Evolutionary conservation across 2,329 filamentous ascomycete genomes (phyloP).

Genomic region (Chrysoporthe austroafricana): DNA sequence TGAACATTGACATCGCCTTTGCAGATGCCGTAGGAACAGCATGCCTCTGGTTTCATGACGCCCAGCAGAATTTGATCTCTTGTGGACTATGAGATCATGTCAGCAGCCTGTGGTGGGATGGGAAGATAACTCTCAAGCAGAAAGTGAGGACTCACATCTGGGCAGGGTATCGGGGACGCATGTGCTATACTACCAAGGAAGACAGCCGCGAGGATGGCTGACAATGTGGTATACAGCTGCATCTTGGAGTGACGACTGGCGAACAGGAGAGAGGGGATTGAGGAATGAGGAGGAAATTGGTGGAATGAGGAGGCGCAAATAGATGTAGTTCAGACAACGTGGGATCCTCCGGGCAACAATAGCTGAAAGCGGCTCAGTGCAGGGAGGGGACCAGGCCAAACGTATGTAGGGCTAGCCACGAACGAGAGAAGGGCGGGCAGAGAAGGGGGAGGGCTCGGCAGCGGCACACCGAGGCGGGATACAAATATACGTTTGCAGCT

Average conservation of each 20-base stretch:
- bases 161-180: constrained; percentile 26
- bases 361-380: constrained; percentile 12
- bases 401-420: background rate
- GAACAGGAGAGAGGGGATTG: background rate
- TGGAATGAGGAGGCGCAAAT: background rate
- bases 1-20: constrained; percentile 28
- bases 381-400: background rate
- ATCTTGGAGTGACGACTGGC: constrained; percentile 7
- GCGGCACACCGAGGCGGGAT: background rate
- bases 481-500: constrained; percentile 3
- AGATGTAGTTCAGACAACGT: background rate
- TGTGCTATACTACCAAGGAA: constrained; percentile 24
- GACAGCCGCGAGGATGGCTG: constrained; percentile 20
- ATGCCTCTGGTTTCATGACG: constrained; percentile 23
- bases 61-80: constrained; percentile 28
- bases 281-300: background rate
- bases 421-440: constrained; percentile 11
- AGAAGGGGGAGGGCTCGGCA: background rate
- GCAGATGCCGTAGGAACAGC: constrained; percentile 29
- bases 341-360: background rate
- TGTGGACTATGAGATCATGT: constrained; percentile 13
- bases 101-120: background rate
- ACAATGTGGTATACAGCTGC: constrained; percentile 18
- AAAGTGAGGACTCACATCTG: constrained; percentile 24
- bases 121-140: background rate